Evolutionary conservation across 169 alveolate species (phyloP), one percentile per base, ranked within the genome.

Genomic region (Pseudocohnilembus persalinus): DNA sequence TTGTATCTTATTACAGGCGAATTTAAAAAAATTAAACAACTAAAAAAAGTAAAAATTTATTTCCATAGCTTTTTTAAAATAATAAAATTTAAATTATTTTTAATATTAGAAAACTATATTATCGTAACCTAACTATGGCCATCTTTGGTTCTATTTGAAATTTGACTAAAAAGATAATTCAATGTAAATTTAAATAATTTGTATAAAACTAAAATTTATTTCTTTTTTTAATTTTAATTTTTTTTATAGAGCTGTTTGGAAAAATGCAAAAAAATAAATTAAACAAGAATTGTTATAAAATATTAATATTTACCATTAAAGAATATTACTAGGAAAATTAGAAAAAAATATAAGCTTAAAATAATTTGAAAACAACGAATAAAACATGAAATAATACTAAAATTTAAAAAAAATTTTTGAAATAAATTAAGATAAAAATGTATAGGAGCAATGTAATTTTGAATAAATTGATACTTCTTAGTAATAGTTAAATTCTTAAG

Each of bases 51-150:
- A 77, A 77, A 20, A n/a, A 77, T 16, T 25, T 25, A 34, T 11
- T 11, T 49, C 68, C 4, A 49, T 49, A 4, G 20, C 4, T 77
- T 24, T 0, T 0, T 33, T 27, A 77, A 1, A 0, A 0, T 31
- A 76, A 24, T 77, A 27, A 27, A n/a, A 33, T 20, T 26, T 25
- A 15, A 0, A 33, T 29, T 34, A 4, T 34, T 77, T 27, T 28
- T 11, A 28, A 74, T 29, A 28, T 29, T 73, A 77, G 82, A 77
- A 77, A 77, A 77, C 72, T 20, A 77, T 31, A 24, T 31, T 32
- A 31, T 77, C 82, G 0, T 33, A 77, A n/a, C 82, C 82, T 25
- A 77, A 77, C 34, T 77, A 77, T 27, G 82, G 82, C 11, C 82
- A 77, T n/a, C 65, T 77, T 26, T 77, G 82, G 82, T 77, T 33